These are phyloP conservation scores for Poteriospumella lacustris DNA, from an alignment of 108 stramenopile genomes.

Conservation along the genomic window DNA sequence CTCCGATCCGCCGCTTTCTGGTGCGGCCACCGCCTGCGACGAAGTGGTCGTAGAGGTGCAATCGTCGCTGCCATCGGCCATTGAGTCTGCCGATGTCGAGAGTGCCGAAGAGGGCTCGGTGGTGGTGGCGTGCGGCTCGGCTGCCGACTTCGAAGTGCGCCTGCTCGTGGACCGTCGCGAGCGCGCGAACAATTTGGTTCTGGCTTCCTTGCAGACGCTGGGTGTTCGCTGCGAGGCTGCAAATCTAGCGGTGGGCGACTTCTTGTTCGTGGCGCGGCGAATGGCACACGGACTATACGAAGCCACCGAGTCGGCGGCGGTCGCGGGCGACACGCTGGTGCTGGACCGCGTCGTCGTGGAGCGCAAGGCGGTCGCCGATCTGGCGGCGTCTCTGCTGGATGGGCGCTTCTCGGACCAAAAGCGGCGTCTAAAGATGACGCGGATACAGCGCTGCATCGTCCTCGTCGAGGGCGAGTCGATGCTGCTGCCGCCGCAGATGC, in stretches of 20 bases:
- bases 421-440: background rate
- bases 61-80: too few relatives aligned
- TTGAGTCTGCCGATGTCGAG: too few relatives aligned
- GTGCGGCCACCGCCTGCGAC: too few relatives aligned
- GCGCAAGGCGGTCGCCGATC: background rate
- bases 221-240: background rate
- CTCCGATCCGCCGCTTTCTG: too few relatives aligned
- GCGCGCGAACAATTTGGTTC: background rate
- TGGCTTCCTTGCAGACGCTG: background rate
- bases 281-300: background rate
- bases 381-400: background rate
- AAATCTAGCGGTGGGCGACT: slow-evolving; percentile 4
- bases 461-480: slow-evolving; percentile 3
- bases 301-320: background rate
- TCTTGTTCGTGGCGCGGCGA: background rate
- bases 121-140: background rate
- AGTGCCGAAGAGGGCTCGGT: background rate
- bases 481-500: background rate
- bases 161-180: background rate
- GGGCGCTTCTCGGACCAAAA: slow-evolving; percentile 10
- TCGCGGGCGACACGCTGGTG: background rate
- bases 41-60: too few relatives aligned
- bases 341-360: background rate
- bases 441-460: background rate
- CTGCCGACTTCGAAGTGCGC: background rate